Evolutionary conservation across 257 asterid genomes (phyloP), one percentile per base, ranked within the genome.

Genomic region (Marsdenia floribunda): DNA sequence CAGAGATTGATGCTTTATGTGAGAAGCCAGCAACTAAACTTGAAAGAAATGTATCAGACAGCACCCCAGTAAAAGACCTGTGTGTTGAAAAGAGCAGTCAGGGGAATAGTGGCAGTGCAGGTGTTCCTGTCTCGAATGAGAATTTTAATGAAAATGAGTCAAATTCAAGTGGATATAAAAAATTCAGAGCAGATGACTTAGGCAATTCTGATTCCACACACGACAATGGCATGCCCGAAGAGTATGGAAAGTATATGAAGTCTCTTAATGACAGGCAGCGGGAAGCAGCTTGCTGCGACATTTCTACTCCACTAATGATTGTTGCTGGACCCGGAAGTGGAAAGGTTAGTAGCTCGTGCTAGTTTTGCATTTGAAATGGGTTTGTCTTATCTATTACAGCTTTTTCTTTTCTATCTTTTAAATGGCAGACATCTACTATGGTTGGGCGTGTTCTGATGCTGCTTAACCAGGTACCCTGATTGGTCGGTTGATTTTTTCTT

Each of bases 251-350:
- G 76, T 92, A 92, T 77, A 83, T 94, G 60, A 80, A 73, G 74
- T 87, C 96, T 54, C 85, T 94, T 74, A 94, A 90, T 79, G 97
- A 90, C 76, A 84, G 85, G 91, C 97, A 94, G 85, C 89, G 78
- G 84, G 97, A 92, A 84, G 99, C 97, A 79, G 99, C 97, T 78
- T 94, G 96, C 71, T 78, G 87, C 81, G 97, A 92, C 84, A 90
- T 89, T 80, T 89, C 93, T 75, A 81, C 71, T 69, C 99, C 99
- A 44, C 73, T 94, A 80, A 87, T 94, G 84, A 90, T 94, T 84
- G 90, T 94, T 86, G 98, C 98, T 78, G 98, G 98, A 73, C 98
- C 98, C 47, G 98, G 98, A 79, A 94, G 98, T 77, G 98, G 98
- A 75, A 94, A 94, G 99, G 99, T 92, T 72, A 76, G 81, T 73